Conservation (phyloP, 2,329 filamentous ascomycete species). For the Chaetomium sp. region DNA sequence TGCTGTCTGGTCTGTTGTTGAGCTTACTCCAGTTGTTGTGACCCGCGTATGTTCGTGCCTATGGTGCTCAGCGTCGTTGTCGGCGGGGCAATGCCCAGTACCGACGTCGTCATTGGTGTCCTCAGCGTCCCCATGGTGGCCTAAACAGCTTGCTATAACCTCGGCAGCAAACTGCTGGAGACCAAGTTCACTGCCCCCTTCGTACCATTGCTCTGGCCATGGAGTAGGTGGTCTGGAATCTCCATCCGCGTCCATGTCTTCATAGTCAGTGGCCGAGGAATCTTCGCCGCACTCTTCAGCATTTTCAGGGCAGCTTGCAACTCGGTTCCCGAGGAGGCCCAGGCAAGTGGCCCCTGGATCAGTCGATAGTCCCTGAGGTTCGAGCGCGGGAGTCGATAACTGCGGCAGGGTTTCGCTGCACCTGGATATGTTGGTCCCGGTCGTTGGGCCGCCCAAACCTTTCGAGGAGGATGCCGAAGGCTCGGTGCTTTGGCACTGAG, state of each 20-base stretch:
- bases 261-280: neutral
- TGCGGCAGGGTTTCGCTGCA: no score
- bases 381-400: no score
- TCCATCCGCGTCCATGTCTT: neutral
- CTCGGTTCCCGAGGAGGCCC: neutral
- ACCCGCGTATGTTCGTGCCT: neutral
- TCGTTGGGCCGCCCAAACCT: no score
- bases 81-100: neutral
- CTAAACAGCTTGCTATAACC: neutral
- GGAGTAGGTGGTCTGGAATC: neutral
- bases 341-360: no score
- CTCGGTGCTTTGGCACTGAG: no score
- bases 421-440: no score
- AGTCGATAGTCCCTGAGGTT: no score
- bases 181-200: slow-evolving; percentile 4
- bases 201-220: slow-evolving; percentile 11
- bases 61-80: neutral
- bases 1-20: neutral
- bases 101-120: neutral
- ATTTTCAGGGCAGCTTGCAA: neutral
- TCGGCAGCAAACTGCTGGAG: neutral
- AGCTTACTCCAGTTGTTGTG: neutral
- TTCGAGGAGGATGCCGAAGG: no score
- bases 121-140: neutral
- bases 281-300: neutral